Conservation (phyloP, 2,329 filamentous ascomycete species). For the Ambrosiella cleistominuta region DNA sequence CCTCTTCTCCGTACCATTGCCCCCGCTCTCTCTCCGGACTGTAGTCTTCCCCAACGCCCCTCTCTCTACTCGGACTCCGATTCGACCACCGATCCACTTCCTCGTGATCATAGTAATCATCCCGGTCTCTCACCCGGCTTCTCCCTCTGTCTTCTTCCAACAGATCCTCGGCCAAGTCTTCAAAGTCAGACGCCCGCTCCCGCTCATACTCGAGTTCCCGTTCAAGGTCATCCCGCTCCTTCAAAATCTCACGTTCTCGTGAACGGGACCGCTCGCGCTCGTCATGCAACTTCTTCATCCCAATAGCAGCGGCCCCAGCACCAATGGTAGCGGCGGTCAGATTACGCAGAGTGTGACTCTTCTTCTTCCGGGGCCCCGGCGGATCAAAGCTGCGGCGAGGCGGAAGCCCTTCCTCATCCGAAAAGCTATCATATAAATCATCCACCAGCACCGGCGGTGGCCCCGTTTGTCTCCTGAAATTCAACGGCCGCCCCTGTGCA, state of each 20-base stretch:
- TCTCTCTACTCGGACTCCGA: conserved; percentile 2
- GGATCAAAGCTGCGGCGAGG: no score
- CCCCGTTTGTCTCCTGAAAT: neutral
- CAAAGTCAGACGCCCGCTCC: neutral
- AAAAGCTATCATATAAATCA: neutral
- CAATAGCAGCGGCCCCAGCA: conserved; percentile 42
- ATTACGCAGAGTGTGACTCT: conserved; percentile 38
- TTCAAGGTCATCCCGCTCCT: conserved; percentile 9
- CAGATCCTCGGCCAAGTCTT: neutral
- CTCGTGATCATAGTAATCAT: neutral
- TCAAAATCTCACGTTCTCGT: neutral
- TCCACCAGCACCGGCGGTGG: neutral
- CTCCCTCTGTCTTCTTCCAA: neutral
- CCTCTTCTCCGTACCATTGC: conserved; percentile 16
- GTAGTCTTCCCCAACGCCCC: neutral
- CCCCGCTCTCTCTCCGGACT: conserved; percentile 10
- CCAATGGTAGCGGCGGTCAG: conserved; percentile 37
- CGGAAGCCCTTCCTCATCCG: neutral
- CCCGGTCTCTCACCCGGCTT: neutral
- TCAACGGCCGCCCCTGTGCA: neutral
- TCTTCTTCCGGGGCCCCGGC: conserved; percentile 16
- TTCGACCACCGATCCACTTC: neutral
- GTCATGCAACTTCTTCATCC: conserved; percentile 37
- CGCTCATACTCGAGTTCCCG: conserved; percentile 1
- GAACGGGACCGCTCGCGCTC: conserved; percentile 21